These are phyloP conservation scores for Colletotrichum cordylinicola DNA, from an alignment of 2,329 filamentous ascomycete genomes.

Conservation along the genomic window DNA sequence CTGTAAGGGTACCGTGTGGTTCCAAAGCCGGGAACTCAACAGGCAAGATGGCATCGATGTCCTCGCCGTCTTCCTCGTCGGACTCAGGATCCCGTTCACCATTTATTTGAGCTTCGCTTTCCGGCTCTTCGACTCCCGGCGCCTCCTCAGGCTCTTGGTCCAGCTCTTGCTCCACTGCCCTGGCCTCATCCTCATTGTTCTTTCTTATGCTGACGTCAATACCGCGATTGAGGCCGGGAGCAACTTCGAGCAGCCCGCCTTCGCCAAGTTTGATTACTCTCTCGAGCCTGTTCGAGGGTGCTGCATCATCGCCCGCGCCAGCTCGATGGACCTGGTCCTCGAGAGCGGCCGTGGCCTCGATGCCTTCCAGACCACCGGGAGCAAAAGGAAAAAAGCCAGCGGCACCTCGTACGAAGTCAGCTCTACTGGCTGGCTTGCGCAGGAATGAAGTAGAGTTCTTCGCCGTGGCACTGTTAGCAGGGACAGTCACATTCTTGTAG, in stretches of 20 bases:
- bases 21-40: slow-evolving; percentile 93
- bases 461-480: slow-evolving; percentile 85
- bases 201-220: slow-evolving; percentile 72
- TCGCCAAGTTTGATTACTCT: slow-evolving; percentile 86
- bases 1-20: slow-evolving; percentile 77
- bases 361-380: slow-evolving; percentile 85
- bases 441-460: slow-evolving; percentile 94
- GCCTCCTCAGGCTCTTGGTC: slow-evolving; percentile 50
- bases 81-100: slow-evolving; percentile 39
- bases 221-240: slow-evolving; percentile 83
- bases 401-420: slow-evolving; percentile 90
- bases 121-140: slow-evolving; percentile 32
- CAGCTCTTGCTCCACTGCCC: slow-evolving; percentile 49
- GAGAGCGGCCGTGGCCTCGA: slow-evolving; percentile 83
- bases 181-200: slow-evolving; percentile 56
- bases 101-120: slow-evolving; percentile 23
- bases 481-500: slow-evolving; percentile 92
- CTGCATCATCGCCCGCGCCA: slow-evolving; percentile 45
- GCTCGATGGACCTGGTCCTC: slow-evolving; percentile 72
- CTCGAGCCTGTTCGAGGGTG: slow-evolving; percentile 66
- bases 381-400: slow-evolving; percentile 95
- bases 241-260: slow-evolving; percentile 78
- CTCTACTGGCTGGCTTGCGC: slow-evolving; percentile 83
- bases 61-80: slow-evolving; percentile 55
- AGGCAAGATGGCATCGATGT: slow-evolving; percentile 86